These are phyloP conservation scores for Mycena polygramma DNA, from an alignment of 768 basidiomycete species.

Conservation along the genomic window DNA sequence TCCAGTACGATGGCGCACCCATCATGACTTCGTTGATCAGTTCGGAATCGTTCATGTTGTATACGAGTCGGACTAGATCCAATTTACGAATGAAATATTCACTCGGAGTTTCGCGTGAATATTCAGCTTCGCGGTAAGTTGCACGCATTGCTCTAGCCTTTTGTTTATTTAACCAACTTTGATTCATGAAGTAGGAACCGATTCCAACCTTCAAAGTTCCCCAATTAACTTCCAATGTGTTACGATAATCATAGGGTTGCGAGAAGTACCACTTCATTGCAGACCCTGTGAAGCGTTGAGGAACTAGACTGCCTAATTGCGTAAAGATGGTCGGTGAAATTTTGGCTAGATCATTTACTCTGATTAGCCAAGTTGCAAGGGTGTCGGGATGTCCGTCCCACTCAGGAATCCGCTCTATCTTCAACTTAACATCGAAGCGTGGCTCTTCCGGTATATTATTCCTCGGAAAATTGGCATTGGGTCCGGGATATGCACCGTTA, in stretches of 20 bases:
- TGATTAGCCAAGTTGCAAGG: constrained; percentile 44
- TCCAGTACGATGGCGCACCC: constrained; percentile 47
- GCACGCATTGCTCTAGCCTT: constrained; percentile 43
- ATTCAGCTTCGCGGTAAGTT: constrained; percentile 42
- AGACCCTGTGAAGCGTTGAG: constrained; percentile 40
- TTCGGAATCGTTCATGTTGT: constrained; percentile 41
- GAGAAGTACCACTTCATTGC: constrained; percentile 50
- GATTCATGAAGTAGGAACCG: constrained; percentile 48
- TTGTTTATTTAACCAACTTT: constrained; percentile 45
- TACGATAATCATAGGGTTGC: constrained; percentile 14
- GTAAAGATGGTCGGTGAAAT: constrained; percentile 36
- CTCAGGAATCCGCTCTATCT: constrained; percentile 44
- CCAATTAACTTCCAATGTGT: constrained; percentile 44
- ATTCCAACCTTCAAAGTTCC: constrained; percentile 43
- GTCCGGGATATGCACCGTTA: too few relatives aligned
- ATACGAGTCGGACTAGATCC: constrained; percentile 31
- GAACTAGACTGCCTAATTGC: constrained; percentile 48
- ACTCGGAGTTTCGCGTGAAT: constrained; percentile 46
- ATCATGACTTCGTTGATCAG: constrained; percentile 51
- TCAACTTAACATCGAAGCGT: constrained; percentile 51
- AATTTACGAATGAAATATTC: constrained; percentile 51
- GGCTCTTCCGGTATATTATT: too few relatives aligned
- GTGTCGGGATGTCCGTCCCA: constrained; percentile 49
- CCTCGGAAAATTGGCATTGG: too few relatives aligned
- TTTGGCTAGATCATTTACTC: constrained; percentile 42